Conservation (phyloP, 257 asterid genomes). For the Capsicum pubescens region DNA sequence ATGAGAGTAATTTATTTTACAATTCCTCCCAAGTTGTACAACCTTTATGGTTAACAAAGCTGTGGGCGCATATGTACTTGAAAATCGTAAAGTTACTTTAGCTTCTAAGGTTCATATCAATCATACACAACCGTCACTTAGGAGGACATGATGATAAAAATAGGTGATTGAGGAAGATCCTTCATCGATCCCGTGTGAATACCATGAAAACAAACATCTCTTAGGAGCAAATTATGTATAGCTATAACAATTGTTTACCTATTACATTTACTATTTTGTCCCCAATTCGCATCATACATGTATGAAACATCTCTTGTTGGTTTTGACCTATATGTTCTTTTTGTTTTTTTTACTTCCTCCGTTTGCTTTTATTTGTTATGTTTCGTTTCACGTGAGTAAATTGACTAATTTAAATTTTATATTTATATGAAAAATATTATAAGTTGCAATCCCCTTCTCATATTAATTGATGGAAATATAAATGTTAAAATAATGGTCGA, state of each 20-base stretch:
- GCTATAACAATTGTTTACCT: neutral
- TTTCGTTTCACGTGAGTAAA: too few relatives aligned
- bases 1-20: too few relatives aligned
- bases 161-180: neutral
- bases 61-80: neutral
- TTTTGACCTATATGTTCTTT: neutral
- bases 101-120: neutral
- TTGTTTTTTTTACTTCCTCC: too few relatives aligned
- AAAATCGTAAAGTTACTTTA: constrained; percentile 8
- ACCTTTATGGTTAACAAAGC: neutral
- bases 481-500: too few relatives aligned
- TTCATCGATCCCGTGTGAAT: neutral
- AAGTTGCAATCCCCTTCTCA: too few relatives aligned
- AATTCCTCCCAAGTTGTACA: neutral
- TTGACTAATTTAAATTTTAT: too few relatives aligned
- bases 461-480: too few relatives aligned
- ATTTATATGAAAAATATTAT: too few relatives aligned
- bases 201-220: constrained; percentile 1
- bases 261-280: neutral
- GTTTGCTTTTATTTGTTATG: too few relatives aligned
- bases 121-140: neutral
- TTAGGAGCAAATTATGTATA: neutral
- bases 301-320: neutral
- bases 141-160: neutral
- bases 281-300: neutral